Evolutionary conservation across 169 alveolate genomes (phyloP).

Genomic region (Cystoisospora suis): DNA sequence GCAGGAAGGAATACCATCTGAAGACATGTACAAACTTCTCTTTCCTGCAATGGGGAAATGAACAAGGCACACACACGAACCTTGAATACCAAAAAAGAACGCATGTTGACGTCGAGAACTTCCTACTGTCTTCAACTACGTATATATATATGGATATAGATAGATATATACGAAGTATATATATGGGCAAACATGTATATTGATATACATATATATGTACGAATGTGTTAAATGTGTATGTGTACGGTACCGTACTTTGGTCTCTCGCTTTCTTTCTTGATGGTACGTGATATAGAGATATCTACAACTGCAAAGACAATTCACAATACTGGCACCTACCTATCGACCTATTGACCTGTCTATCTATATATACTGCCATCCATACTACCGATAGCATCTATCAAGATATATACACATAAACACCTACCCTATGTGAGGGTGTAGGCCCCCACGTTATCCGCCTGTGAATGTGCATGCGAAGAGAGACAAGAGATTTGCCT

Average conservation of each 20-base stretch:
- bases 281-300: neutral
- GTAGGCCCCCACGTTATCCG: neutral
- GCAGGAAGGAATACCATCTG: slow-evolving; percentile 28
- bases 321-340: neutral
- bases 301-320: neutral
- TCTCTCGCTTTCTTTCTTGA: no score
- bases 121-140: neutral
- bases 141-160: neutral
- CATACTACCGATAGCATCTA: no score
- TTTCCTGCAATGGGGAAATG: neutral
- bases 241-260: no score
- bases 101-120: neutral
- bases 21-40: neutral
- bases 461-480: no score
- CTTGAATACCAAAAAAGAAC: neutral
- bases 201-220: slow-evolving; percentile 1
- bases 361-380: no score
- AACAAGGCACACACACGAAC: neutral
- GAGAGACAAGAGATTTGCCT: no score
- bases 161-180: neutral
- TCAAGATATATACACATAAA: no score
- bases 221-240: neutral
- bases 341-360: neutral
- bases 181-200: neutral
- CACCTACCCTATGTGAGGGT: no score